phyloP scores from a whole-genome alignment of 495 filamentous ascomycete genomes.

The Aspergillus haitiensis region DNA sequence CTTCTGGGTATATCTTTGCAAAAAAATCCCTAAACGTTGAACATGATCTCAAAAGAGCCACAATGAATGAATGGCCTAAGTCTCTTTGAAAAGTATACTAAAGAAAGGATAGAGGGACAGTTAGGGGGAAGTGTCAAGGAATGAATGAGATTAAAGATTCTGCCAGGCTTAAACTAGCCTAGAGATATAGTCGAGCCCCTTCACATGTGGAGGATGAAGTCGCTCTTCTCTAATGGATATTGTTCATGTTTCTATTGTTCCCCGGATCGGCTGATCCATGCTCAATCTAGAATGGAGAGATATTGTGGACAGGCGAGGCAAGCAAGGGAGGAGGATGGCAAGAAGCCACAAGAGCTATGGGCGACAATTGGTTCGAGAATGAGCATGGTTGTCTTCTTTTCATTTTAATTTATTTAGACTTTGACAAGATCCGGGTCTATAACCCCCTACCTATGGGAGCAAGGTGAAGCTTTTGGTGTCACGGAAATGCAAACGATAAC shows the following conservation, averaged over 20 bases:
- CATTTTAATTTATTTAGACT: slow-evolving; percentile 4
- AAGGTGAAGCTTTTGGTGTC: slow-evolving; percentile 17
- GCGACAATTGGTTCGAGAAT: slow-evolving; percentile 5
- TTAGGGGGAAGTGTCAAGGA: slow-evolving; percentile 3
- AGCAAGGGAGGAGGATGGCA: slow-evolving; percentile 26
- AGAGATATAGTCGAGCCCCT: slow-evolving; percentile 2
- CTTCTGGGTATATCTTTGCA: background rate
- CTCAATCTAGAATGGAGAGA: slow-evolving; percentile 26
- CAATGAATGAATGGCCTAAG: slow-evolving; percentile 3
- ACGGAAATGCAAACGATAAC: slow-evolving; percentile 12
- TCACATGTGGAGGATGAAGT: background rate
- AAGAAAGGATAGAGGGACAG: background rate
- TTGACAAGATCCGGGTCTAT: background rate
- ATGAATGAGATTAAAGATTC: slow-evolving; percentile 18
- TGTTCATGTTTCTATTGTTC: slow-evolving; percentile 28
- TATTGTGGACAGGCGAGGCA: slow-evolving; percentile 26
- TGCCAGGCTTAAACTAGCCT: background rate
- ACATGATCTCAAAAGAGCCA: slow-evolving; percentile 2
- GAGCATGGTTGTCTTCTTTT: background rate
- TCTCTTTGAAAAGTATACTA: slow-evolving; percentile 6
- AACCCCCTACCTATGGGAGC: background rate
- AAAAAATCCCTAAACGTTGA: background rate
- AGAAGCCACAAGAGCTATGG: slow-evolving; percentile 14
- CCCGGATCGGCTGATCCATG: slow-evolving; percentile 26
- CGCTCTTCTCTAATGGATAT: slow-evolving; percentile 16